Evolutionary conservation across 495 filamentous ascomycete genomes (phyloP), one percentile per base, ranked within the genome.

Genomic region (Aspergillus avenaceus): DNA sequence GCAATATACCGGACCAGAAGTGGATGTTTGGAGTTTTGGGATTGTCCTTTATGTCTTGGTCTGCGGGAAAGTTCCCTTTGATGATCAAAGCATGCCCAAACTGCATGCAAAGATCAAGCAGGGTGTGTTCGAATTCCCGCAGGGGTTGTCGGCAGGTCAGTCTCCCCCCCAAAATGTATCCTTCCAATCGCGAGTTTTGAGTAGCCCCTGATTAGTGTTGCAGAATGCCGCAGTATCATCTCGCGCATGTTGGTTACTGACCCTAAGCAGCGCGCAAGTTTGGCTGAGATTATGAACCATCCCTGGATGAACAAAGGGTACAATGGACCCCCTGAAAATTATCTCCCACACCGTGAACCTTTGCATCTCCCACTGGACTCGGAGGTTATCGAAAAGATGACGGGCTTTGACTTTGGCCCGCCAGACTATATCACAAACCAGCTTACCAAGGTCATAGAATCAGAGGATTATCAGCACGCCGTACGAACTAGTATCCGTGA

Each of bases 101-200:
- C 75, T 99, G 41, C 93, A 99, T 74, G 91, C 91, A 23, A 97
- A 99, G 77, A 99, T 99, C 66, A 99, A 99, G 72, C 93, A 95
- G 61, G 93, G 93, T 32, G 71, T 84, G 16, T 95, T 99, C 18
- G 93, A 99, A 64, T 99, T 97, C 66, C 93, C 95, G 13, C 85
- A 83, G 41, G 97, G 95, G 77, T 81, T 99, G 25, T 88, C 90
- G 26, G 74, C 84, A 59, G 93, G 93, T 93, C 76, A 60, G 85
- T 70, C 7, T 23, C 25, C 29, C 8, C 27, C 29, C 40, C 21
- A 18, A 0, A 41, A 40, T 6, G 23, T 42, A 16, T 48, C 19
- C 22, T 48, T n/a, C n/a, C n/a, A n/a, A n/a, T n/a, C n/a, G n/a
- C n/a, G n/a, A 14, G 40, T 21, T 13, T 9, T 34, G 9, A 1